Base-by-base conservation (phyloP, 2,329 filamentous ascomycete species). In the Pseudogymnoascus sp. region DNA sequence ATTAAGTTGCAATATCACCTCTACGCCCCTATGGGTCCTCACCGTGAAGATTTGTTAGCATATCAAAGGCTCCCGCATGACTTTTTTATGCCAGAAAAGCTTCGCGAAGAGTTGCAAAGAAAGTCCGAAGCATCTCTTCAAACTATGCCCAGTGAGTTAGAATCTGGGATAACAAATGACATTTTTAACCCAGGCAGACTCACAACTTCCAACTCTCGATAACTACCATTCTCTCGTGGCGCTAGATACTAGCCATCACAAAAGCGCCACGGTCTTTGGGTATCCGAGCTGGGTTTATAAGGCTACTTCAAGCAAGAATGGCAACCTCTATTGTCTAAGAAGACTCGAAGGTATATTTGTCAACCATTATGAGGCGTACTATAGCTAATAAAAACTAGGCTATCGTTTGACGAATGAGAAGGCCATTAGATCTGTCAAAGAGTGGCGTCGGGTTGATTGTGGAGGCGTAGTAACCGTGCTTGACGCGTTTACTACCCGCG, bases 201-300 rank as follows among this genome's bases (percentile, higher is more conserved):
- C 88, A 44, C 86, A 91, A 64, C 79, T 96, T 7, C 91, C 91
- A 5, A 82, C 86, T 65, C 83, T 97, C 62, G 91, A 96, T 71
- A 88, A 92, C 70, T 97, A 95, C 73, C 93, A 97, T 75, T 96
- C 92, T 3, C 82, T 99, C 10, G 92, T 97, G 8, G 91, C 93
- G 3, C 79, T 99, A 47, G 93, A 97, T 74, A 90, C 87, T 8
- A 88, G 83, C 60, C 86, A 91, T 65, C 85, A 92, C 68, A 93
- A 91, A 74, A 91, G 88, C 68, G 84, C 87, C 3, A 83, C 85
- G 11, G 85, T 89, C 15, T 97, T 97, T 75, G 91, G 92, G 28
- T 96, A 91, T 71, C 86, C 88, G 5, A 96, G 89, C 70, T 97
- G 93, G 91, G 85, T 96, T 0, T 99, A 97, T 79, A 97, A 97